These are phyloP conservation scores for Cryptococcus sp. DNA, from an alignment of 1,284 basidiomycete species.

Conservation along the genomic window DNA sequence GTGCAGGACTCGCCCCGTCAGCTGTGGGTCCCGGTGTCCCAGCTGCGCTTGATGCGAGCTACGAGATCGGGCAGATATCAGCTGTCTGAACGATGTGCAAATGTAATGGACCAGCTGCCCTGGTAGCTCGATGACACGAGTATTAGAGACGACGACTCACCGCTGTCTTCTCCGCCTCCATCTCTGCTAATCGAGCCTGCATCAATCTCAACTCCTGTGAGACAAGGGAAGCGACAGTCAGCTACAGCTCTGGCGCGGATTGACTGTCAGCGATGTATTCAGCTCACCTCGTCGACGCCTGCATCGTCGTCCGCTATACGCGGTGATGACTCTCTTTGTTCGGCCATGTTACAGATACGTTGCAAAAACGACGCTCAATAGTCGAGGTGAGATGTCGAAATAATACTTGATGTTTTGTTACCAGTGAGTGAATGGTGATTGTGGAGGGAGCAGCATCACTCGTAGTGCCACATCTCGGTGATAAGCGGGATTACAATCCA, in stretches of 20 bases:
- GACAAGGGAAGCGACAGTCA: not conserved
- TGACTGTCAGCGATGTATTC: not conserved
- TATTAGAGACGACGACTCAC: conserved; percentile 27
- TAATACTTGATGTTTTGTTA: no score
- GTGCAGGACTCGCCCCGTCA: conserved; percentile 1
- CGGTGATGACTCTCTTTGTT: conserved; percentile 42
- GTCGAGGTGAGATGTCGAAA: no score
- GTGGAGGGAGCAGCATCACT: not conserved
- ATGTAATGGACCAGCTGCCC: not conserved
- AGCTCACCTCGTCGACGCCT: conserved; percentile 47
- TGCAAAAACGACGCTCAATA: no score
- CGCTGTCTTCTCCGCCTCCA: conserved; percentile 83
- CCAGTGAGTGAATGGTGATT: no score
- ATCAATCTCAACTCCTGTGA: conserved; percentile 62
- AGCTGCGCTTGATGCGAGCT: conserved; percentile 17
- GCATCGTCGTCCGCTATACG: conserved; percentile 41
- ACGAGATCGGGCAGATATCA: not conserved
- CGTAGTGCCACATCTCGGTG: conserved; percentile 10
- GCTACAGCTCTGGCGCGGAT: not conserved
- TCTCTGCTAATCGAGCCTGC: conserved; percentile 85
- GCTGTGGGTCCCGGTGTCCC: conserved; percentile 10
- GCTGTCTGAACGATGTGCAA: not conserved
- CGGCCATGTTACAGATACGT: conserved; percentile 30
- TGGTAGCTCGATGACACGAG: not conserved
- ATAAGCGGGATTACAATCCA: conserved; percentile 4